Evolutionary conservation across 306 rosid genomes (phyloP), one percentile per base, ranked within the genome.

Genomic region (Urtica urens): DNA sequence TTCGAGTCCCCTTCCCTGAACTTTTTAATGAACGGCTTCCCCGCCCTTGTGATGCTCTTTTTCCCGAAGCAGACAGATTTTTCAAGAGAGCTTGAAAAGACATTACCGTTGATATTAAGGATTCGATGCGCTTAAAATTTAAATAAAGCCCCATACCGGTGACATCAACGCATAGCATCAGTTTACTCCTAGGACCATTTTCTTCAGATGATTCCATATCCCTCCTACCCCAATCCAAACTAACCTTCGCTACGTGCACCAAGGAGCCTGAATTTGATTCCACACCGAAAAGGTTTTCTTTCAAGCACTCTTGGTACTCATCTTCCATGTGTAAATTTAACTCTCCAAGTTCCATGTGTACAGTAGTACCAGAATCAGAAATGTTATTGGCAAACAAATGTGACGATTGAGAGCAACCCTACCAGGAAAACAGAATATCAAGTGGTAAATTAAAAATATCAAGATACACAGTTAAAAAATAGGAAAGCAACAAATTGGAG

Each of bases 361-460:
- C 73, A 46, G 85, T 46, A 12, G 80, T 82, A 76, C 96, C 96
- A 15, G 63, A 79, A 60, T 70, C 73, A 46, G 94, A 85, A 63
- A 82, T 71, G 70, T 92, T 92, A 69, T 92, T 85, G 19, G 99
- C 87, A 51, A 73, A 92, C 65, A 92, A 69, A 39, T 92, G 96
- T 10, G 83, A 85, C 10, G 96, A 82, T 71, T 82, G 99, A 49
- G 87, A 85, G 72, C 87, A 85, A 53, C 85, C 96, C 99, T 92
- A 72, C 55, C 65, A 67, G 51, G 31, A 72, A 20, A 63, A 63
- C 65, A 60, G 66, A 56, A 58, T 51, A 45, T 49, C 35, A 59
- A 34, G 37, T 10, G 23, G 20, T 34, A n/a, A 7, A 18, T 28
- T 38, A 24, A 51, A 25, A 9, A 47, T 10, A 42, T 23, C 28